These are phyloP conservation scores for Lepidium sativum DNA, from an alignment of 345 rosid genomes.

Conservation along the genomic window DNA sequence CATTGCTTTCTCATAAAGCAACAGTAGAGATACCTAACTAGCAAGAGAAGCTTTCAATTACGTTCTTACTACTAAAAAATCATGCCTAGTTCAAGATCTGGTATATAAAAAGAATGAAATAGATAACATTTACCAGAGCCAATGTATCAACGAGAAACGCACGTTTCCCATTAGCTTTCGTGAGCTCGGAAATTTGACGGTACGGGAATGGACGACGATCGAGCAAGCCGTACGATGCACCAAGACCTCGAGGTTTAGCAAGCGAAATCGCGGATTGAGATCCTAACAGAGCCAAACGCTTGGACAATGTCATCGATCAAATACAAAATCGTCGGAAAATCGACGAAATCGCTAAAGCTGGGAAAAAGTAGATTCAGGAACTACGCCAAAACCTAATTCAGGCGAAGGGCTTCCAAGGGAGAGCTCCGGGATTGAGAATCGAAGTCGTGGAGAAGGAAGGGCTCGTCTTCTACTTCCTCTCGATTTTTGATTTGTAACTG, in stretches of 20 bases:
- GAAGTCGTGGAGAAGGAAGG: not conserved
- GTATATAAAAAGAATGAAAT: not conserved
- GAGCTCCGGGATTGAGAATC: not conserved
- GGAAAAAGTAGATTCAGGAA: not conserved
- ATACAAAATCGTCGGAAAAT: not conserved
- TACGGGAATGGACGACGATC: not conserved
- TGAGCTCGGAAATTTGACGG: conserved; percentile 42
- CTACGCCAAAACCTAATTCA: not conserved
- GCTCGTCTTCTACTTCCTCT: too few relatives aligned
- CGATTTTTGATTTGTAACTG: too few relatives aligned
- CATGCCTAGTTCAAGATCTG: not conserved
- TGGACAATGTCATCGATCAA: conserved; percentile 4
- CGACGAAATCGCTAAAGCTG: not conserved
- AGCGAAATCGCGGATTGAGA: conserved; percentile 1
- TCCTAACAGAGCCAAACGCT: not conserved
- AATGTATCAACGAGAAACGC: conserved; percentile 93
- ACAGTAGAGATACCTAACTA: not conserved
- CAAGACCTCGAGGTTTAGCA: not conserved
- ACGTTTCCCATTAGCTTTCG: conserved; percentile 51
- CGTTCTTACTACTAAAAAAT: not conserved
- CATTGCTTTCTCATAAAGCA: not conserved
- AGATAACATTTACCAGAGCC: conserved; percentile 49
- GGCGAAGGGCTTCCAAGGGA: not conserved
- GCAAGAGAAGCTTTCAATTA: not conserved
- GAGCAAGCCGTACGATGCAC: not conserved